Conservation (phyloP, 1,284 basidiomycete species). For the Cutaneotrichosporon sp. region DNA sequence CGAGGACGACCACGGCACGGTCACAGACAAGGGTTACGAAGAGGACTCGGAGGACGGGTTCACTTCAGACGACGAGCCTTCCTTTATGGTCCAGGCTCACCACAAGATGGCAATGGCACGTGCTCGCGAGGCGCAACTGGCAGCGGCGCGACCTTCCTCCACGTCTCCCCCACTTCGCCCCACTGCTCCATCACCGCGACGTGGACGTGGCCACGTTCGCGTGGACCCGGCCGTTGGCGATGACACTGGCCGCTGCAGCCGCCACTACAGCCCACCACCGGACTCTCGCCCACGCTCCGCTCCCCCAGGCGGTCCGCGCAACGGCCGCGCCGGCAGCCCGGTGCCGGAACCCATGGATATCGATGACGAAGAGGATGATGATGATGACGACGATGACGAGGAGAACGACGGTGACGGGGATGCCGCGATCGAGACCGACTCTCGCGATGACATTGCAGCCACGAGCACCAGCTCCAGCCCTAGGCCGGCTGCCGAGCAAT, state of each 20-base stretch:
- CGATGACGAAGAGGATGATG: conserved; percentile 60
- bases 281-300: conserved; percentile 23
- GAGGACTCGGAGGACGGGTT: conserved; percentile 44
- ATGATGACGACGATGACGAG: conserved; percentile 53
- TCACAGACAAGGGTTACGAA: conserved; percentile 35
- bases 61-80: conserved; percentile 33
- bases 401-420: conserved; percentile 53
- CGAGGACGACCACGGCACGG: conserved; percentile 1
- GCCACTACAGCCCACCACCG: conserved; percentile 44
- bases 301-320: conserved; percentile 36
- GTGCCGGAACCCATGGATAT: conserved; percentile 32
- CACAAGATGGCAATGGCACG: conserved; percentile 11
- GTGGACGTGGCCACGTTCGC: conserved; percentile 42
- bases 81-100: conserved; percentile 3
- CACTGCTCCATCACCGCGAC: conserved; percentile 30
- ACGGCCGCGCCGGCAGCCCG: conserved; percentile 42
- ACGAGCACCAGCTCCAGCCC: not conserved
- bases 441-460: not conserved
- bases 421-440: not conserved
- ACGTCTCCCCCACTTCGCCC: conserved; percentile 25
- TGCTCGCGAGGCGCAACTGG: conserved; percentile 9
- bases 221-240: conserved; percentile 28
- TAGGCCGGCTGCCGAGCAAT: not conserved
- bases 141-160: conserved; percentile 16
- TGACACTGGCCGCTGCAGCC: conserved; percentile 31